Evolutionary conservation across 768 basidiomycete species (phyloP).

Genomic region (Coprinopsis marcescibilis): DNA sequence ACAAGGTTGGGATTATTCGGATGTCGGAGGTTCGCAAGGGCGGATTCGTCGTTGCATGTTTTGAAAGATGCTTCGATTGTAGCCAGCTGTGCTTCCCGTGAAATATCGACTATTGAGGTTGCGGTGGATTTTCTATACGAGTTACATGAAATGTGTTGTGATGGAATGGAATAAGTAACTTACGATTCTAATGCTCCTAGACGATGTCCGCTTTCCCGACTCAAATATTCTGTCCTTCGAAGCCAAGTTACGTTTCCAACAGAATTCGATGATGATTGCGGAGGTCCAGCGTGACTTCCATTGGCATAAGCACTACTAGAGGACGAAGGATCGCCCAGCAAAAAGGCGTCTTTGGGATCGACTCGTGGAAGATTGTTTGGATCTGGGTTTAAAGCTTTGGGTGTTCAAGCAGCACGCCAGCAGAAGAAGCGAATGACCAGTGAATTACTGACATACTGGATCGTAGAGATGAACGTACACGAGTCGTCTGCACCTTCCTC

Average conservation of each 20-base stretch:
- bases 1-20: constrained; percentile 73
- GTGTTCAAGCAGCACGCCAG: background rate
- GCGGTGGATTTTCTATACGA: constrained; percentile 42
- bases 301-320: constrained; percentile 37
- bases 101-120: constrained; percentile 58
- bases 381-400: constrained; percentile 57
- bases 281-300: constrained; percentile 34
- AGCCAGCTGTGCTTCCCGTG: constrained; percentile 64
- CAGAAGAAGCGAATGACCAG: background rate
- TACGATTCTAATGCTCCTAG: constrained; percentile 50
- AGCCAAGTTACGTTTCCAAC: constrained; percentile 81
- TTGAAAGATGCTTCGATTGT: constrained; percentile 77
- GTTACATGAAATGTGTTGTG: background rate
- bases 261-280: background rate
- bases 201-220: constrained; percentile 46
- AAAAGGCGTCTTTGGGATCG: constrained; percentile 71
- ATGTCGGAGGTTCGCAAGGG: constrained; percentile 57
- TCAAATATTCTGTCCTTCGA: constrained; percentile 87
- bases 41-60: constrained; percentile 54
- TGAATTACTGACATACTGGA: background rate
- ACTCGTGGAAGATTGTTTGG: constrained; percentile 49
- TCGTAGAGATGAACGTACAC: constrained; percentile 38
- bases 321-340: constrained; percentile 63
- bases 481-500: constrained; percentile 70
- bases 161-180: constrained; percentile 16